Evolutionary conservation across 1,284 basidiomycete genomes (phyloP), one percentile per base, ranked within the genome.

Genomic region (Pisolithus thermaeus): DNA sequence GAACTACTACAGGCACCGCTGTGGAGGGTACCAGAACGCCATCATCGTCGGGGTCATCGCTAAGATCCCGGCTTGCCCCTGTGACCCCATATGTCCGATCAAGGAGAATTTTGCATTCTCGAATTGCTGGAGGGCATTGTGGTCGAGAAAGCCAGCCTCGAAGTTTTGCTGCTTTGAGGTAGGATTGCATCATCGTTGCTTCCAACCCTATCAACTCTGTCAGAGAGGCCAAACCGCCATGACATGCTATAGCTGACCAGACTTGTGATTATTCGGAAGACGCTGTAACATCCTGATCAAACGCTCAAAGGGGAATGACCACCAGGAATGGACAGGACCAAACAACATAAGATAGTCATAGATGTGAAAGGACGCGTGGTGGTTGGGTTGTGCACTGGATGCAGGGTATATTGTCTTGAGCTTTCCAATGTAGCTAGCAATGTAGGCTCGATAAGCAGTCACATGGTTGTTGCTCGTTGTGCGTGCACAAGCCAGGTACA

Each of bases 281-380:
- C 49, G 38, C 46, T 73, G 71, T 11, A 74, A 56, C 7, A 65
- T 54, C 11, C 66, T 60, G 20, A 71, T 74, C 27, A 67, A 61
- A 0, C 61, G 54, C 40, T 75, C 65, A 14, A 66, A 73, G 7
- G 61, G 60, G 12, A 66, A 69, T 0, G 64, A 61, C 39, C 70
- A 60, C 52, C 66, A 65, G 0, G 66, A 56, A 51, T 73, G 70
- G 1, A 65, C 60, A 2, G 72, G 73, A 1, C 72, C 67, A 47
- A 70, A 73, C 1, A 56, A 49, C 1, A 50, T 16, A 0, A 72
- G 52, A 42, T 65, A 62, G 8, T 66, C 55, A 2, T 58, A 61
- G 12, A 73, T 61, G 40, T 75, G 73, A 9, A 70, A 52, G 0
- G 64, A 50, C 7, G 60, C 56, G 45, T 74, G 73, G 16, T 73